phyloP scores from a whole-genome alignment of 2,329 filamentous ascomycete genomes.

The Aspergillus sergii region DNA sequence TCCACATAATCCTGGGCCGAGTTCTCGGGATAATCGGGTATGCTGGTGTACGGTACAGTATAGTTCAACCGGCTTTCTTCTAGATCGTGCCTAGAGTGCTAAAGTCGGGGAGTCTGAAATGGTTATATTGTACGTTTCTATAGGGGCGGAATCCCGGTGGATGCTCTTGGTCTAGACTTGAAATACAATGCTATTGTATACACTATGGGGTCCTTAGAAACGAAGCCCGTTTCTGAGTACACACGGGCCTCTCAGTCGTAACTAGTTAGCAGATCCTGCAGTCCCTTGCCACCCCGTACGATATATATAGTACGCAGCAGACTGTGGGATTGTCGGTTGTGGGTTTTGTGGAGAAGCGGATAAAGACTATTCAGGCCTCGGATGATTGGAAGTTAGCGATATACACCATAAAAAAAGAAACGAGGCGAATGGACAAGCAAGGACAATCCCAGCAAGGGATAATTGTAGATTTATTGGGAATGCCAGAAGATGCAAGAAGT shows the following conservation, averaged over 20 bases:
- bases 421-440: background rate
- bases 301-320: background rate
- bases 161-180: background rate
- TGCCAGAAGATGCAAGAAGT: background rate
- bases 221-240: background rate
- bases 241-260: background rate
- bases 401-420: background rate
- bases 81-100: background rate
- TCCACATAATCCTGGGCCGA: background rate
- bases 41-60: background rate
- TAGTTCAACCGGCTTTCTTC: background rate
- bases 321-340: background rate
- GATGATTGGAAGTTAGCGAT: background rate
- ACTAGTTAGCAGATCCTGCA: background rate
- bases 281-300: background rate
- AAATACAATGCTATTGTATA: background rate
- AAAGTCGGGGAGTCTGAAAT: background rate
- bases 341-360: conserved; percentile 1
- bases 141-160: background rate
- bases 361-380: conserved; percentile 1
- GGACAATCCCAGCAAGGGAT: background rate
- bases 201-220: background rate
- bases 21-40: background rate
- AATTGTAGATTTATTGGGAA: background rate
- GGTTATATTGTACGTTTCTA: background rate